These are phyloP conservation scores for Cladosporium sp. DNA, from an alignment of 2,329 filamentous ascomycete species.

Conservation along the genomic window DNA sequence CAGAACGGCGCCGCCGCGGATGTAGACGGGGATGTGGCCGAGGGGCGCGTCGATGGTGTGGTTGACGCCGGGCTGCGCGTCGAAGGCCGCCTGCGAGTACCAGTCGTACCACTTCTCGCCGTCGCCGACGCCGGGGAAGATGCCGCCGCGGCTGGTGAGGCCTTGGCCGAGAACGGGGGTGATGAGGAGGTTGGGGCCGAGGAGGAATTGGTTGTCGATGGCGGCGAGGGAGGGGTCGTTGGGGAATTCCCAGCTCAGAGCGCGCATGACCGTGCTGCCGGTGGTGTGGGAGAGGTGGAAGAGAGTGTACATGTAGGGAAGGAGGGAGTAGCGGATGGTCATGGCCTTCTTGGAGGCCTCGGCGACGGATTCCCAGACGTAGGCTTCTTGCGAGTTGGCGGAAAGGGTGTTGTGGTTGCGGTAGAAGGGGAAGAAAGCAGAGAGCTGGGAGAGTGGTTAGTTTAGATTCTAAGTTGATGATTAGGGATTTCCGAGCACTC, in stretches of 20 bases:
- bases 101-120: slow-evolving; percentile 72
- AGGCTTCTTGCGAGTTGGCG: slow-evolving; percentile 65
- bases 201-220: slow-evolving; percentile 69
- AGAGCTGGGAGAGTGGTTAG: slow-evolving; percentile 45
- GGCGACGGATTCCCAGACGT: slow-evolving; percentile 62
- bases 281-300: slow-evolving; percentile 63
- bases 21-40: slow-evolving; percentile 66
- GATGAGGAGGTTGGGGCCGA: slow-evolving; percentile 62
- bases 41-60: slow-evolving; percentile 58
- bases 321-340: slow-evolving; percentile 63
- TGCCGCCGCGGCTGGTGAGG: slow-evolving; percentile 57
- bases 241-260: slow-evolving; percentile 70
- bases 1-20: slow-evolving; percentile 65
- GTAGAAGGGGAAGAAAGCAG: slow-evolving; percentile 74
- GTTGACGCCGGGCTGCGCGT: slow-evolving; percentile 51
- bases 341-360: slow-evolving; percentile 64
- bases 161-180: slow-evolving; percentile 64
- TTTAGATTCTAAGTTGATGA: slow-evolving; percentile 34
- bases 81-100: slow-evolving; percentile 62
- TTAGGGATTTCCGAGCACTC: slow-evolving; percentile 50
- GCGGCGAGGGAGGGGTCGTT: slow-evolving; percentile 63
- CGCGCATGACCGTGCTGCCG: slow-evolving; percentile 68
- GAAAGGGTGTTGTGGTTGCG: slow-evolving; percentile 68
- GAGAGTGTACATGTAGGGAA: slow-evolving; percentile 74
- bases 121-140: slow-evolving; percentile 63